phyloP scores from a whole-genome alignment of 2,329 filamentous ascomycete species.

The Hymenoscyphus albidus region DNA sequence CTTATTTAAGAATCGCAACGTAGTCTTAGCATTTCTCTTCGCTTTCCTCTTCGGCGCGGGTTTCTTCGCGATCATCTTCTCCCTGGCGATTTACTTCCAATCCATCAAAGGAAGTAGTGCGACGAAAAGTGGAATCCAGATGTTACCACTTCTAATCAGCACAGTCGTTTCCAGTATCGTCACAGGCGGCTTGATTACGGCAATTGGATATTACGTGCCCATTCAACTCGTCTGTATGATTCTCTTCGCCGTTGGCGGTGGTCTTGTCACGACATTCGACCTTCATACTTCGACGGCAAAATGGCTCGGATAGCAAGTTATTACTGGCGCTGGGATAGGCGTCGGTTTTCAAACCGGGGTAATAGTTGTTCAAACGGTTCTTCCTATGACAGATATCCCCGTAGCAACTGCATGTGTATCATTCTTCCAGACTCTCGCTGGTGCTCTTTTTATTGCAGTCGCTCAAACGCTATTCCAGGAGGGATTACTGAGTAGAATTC shows the following conservation, averaged over 20 bases:
- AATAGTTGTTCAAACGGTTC: constrained; percentile 46
- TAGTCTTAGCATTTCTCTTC: constrained; percentile 21
- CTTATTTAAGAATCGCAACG: constrained; percentile 32
- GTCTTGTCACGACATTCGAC: constrained; percentile 42
- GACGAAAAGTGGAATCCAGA: constrained; percentile 41
- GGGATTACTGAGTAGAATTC: constrained; percentile 51
- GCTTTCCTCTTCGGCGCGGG: constrained; percentile 27
- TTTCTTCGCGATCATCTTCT: constrained; percentile 33
- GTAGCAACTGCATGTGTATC: constrained; percentile 49
- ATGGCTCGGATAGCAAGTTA: constrained; percentile 58
- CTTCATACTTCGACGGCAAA: constrained; percentile 40
- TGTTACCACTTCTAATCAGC: constrained; percentile 42
- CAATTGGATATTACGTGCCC: constrained; percentile 45
- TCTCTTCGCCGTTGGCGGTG: constrained; percentile 39
- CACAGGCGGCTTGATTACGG: constrained; percentile 38
- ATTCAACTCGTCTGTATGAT: constrained; percentile 40
- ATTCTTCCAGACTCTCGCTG: constrained; percentile 64
- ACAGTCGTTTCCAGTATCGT: constrained; percentile 41
- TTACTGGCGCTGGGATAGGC: constrained; percentile 46
- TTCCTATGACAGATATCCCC: constrained; percentile 46
- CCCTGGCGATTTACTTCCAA: constrained; percentile 37
- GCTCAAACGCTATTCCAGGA: constrained; percentile 67
- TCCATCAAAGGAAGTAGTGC: constrained; percentile 37
- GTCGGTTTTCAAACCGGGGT: constrained; percentile 26
- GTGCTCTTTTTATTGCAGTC: constrained; percentile 61